phyloP scores from a whole-genome alignment of 495 filamentous ascomycete genomes.

The Copromyces sp. region DNA sequence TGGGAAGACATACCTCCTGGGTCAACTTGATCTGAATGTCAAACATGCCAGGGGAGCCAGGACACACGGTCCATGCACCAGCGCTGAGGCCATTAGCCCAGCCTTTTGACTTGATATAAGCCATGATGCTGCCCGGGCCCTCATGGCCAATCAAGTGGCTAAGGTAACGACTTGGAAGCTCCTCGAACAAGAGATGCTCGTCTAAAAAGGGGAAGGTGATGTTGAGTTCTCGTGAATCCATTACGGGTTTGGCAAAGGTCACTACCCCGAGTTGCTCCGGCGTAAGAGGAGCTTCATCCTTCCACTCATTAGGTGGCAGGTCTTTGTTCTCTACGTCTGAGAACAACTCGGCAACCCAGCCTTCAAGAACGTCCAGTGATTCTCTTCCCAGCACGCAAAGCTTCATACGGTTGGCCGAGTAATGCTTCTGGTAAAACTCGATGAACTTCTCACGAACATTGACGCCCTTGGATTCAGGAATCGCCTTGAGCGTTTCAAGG shows the following conservation, averaged over 20 bases:
- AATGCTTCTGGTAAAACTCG: conserved; percentile 79
- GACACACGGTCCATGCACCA: conserved; percentile 65
- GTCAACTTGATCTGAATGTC: conserved; percentile 72
- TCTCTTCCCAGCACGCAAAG: conserved; percentile 85
- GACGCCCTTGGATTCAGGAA: conserved; percentile 70
- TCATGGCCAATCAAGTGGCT: conserved; percentile 94
- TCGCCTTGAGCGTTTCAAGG: conserved; percentile 76
- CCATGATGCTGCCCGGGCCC: conserved; percentile 90
- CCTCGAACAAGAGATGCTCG: conserved; percentile 72
- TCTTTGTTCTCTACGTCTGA: conserved; percentile 76
- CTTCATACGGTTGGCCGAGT: conserved; percentile 96
- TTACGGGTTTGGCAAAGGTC: conserved; percentile 91
- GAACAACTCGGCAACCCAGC: conserved; percentile 84
- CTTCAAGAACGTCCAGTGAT: conserved; percentile 75
- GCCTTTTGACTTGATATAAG: conserved; percentile 89
- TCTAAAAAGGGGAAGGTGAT: conserved; percentile 85
- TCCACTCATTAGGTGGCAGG: conserved; percentile 73
- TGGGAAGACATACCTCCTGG: conserved; percentile 49
- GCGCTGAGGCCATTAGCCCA: conserved; percentile 87
- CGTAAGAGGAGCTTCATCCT: conserved; percentile 57
- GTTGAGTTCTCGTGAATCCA: conserved; percentile 79
- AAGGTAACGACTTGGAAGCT: conserved; percentile 82
- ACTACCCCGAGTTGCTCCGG: conserved; percentile 62
- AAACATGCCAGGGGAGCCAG: conserved; percentile 72
- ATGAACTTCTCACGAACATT: conserved; percentile 92